Conservation (phyloP, 2,329 filamentous ascomycete species). For the Aschersonia sp. region DNA sequence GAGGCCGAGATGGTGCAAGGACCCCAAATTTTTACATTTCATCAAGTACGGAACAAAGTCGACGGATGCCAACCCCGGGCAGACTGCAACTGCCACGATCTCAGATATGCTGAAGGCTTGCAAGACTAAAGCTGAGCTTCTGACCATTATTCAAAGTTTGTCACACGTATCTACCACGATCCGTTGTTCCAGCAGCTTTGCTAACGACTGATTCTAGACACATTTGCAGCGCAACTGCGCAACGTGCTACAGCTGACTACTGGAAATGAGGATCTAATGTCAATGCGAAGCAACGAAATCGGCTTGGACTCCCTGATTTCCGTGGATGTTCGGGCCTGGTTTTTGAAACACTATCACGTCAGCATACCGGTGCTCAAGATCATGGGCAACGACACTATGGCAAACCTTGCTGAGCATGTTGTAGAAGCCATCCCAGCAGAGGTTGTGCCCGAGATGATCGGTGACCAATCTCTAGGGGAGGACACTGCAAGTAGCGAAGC, state of each 20-base stretch:
- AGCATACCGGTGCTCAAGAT: conserved; percentile 2
- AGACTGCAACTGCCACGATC: too few species aligned
- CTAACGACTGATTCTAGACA: background rate
- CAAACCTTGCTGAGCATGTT: background rate
- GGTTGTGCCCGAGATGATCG: background rate
- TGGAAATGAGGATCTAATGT: background rate
- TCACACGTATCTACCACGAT: too few species aligned
- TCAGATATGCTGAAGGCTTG: too few species aligned
- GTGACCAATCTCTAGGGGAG: too few species aligned
- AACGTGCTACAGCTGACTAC: background rate
- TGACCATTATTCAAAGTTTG: too few species aligned
- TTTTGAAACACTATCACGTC: conserved; percentile 1
- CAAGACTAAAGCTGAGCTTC: too few species aligned
- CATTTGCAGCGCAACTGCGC: background rate
- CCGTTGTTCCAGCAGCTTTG: too few species aligned
- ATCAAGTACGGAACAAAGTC: background rate
- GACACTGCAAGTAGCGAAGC: too few species aligned
- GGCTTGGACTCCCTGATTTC: conserved; percentile 2
- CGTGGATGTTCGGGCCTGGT: conserved; percentile 2
- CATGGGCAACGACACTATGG: conserved; percentile 10
- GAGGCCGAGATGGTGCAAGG: background rate
- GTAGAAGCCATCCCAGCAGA: background rate
- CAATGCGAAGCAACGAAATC: background rate
- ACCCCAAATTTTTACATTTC: background rate
- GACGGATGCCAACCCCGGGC: background rate